Conservation (phyloP, 257 asterid species). For the Anisodus tanguticus region DNA sequence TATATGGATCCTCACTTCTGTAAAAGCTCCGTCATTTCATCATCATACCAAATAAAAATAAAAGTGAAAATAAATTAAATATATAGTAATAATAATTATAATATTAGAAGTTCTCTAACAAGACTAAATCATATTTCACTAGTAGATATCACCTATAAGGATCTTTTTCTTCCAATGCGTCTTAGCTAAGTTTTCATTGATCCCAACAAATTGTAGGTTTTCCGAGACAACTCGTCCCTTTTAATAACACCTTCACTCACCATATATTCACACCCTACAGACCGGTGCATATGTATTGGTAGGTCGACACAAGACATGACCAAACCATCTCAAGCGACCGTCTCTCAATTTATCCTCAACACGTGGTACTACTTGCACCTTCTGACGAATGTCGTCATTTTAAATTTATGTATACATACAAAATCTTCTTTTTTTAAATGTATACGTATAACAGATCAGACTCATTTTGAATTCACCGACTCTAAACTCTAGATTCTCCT, state of each 20-base stretch:
- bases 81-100: not conserved
- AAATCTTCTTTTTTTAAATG: not conserved
- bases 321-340: not conserved
- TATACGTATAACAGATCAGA: not conserved
- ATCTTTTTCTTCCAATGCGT: not conserved
- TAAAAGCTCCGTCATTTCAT: not conserved
- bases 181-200: not conserved
- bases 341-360: not conserved
- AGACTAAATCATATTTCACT: not conserved
- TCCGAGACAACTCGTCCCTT: not conserved
- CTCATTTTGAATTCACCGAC: not conserved
- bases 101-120: constrained; percentile 10
- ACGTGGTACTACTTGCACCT: not conserved
- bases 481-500: not conserved
- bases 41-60: not conserved
- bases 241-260: not conserved
- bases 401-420: not conserved
- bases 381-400: not conserved
- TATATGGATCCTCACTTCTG: not conserved
- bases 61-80: not conserved
- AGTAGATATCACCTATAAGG: not conserved
- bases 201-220: not conserved
- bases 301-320: not conserved
- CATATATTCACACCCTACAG: not conserved
- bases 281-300: not conserved